These are phyloP conservation scores for Aspergillus eucalypticola DNA, from an alignment of 2,329 filamentous ascomycete species.

Conservation along the genomic window DNA sequence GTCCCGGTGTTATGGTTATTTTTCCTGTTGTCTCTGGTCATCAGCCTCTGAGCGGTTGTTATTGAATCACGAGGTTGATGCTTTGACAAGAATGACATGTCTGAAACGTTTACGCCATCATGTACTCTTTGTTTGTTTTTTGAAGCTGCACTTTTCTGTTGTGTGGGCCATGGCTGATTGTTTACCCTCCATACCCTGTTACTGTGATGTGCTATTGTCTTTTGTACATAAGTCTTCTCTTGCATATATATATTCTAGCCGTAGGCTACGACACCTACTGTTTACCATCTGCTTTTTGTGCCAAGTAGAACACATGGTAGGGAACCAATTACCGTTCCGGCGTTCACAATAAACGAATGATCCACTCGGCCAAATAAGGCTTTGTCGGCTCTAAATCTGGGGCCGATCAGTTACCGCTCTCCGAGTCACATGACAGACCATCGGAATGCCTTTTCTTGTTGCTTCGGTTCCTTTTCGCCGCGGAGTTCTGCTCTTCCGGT, in stretches of 20 bases:
- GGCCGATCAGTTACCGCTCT: conserved; percentile 12
- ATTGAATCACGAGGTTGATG: conserved; percentile 26
- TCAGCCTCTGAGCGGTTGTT: conserved; percentile 28
- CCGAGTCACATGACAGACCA: conserved; percentile 26
- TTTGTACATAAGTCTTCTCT: conserved; percentile 36
- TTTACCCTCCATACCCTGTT: conserved; percentile 22
- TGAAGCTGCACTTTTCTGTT: conserved; percentile 17
- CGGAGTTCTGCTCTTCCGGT: neutral
- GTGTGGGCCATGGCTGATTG: conserved; percentile 17
- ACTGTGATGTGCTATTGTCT: conserved; percentile 22
- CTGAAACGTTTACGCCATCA: conserved; percentile 31
- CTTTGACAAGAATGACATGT: conserved; percentile 38
- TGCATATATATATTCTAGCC: conserved; percentile 30
- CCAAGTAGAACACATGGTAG: neutral
- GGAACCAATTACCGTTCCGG: neutral
- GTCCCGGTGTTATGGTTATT: conserved; percentile 21
- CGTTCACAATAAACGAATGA: neutral
- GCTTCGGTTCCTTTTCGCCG: conserved; percentile 24
- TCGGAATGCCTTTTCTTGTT: conserved; percentile 11
- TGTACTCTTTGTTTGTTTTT: conserved; percentile 28
- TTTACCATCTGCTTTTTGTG: neutral
- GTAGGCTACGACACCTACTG: conserved; percentile 11
- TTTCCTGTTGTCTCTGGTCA: conserved; percentile 19
- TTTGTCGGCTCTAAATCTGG: neutral
- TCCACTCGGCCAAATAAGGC: neutral